A percentile compares a stretch with the other conserved stretches of the same genome.
phyloP scores from a whole-genome alignment of 148 eudicot genomes.

The Persicaria tinctoria region DNA sequence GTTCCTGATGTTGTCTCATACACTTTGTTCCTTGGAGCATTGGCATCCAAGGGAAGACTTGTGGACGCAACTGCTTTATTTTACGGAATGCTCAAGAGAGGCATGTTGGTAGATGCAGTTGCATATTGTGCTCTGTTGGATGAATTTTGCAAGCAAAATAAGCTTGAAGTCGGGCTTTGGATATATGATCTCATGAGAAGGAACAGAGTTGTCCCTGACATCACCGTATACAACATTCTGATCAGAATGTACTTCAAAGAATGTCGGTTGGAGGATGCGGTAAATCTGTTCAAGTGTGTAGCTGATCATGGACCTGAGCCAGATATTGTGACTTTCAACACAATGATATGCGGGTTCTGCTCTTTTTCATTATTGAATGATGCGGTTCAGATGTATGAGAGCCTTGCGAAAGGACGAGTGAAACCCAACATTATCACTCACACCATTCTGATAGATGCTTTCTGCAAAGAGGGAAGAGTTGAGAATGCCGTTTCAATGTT shows the following conservation, averaged over 20 bases:
- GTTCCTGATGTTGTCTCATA: conserved; percentile 39
- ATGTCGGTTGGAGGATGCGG: conserved; percentile 21
- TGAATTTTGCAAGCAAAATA: conserved; percentile 40
- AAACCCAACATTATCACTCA: conserved; percentile 35
- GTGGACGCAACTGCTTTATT: conserved; percentile 32
- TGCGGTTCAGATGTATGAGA: conserved; percentile 42
- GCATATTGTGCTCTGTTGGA: conserved; percentile 50
- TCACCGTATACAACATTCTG: conserved; percentile 45
- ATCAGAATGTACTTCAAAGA: conserved; percentile 39
- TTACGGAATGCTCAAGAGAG: conserved; percentile 38
- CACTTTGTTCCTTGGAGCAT: conserved; percentile 44
- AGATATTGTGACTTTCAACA: conserved; percentile 56
- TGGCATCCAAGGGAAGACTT: conserved; percentile 21
- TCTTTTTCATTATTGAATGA: conserved; percentile 31
- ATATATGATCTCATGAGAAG: conserved; percentile 39
- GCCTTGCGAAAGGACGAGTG: conserved; percentile 18
- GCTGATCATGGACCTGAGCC: conserved; percentile 38
- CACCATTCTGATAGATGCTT: conserved; percentile 44
- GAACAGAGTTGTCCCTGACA: conserved; percentile 39
- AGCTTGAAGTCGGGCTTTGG: conserved; percentile 22
- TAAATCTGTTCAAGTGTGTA: conserved; percentile 27
- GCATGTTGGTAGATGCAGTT: conserved; percentile 31
- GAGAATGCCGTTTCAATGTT: conserved; percentile 42
- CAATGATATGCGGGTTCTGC: conserved; percentile 52
- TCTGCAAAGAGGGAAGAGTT: conserved; percentile 45